phyloP scores from a whole-genome alignment of 2,329 filamentous ascomycete genomes.

The Xylaria sp. region DNA sequence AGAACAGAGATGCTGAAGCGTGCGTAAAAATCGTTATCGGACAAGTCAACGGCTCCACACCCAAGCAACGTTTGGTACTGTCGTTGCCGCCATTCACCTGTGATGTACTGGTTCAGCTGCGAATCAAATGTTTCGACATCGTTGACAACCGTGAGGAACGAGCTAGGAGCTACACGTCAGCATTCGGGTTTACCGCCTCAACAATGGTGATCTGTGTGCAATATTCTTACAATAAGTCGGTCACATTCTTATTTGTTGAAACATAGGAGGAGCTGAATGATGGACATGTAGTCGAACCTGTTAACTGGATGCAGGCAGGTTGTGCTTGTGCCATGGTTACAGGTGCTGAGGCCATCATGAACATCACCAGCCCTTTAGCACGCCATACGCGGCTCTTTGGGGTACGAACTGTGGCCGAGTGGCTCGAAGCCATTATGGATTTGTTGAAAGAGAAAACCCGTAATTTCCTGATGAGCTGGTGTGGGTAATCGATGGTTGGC shows the following conservation, averaged over 20 bases:
- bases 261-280: slow-evolving; percentile 54
- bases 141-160: slow-evolving; percentile 86
- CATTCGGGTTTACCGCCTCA: slow-evolving; percentile 12
- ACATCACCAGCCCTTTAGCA: slow-evolving; percentile 38
- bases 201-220: slow-evolving; percentile 33
- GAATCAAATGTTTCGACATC: slow-evolving; percentile 81
- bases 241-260: slow-evolving; percentile 50
- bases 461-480: slow-evolving; percentile 22
- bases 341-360: slow-evolving; percentile 42
- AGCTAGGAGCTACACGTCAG: slow-evolving; percentile 61
- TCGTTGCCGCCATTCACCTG: slow-evolving; percentile 76
- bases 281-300: slow-evolving; percentile 51
- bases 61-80: slow-evolving; percentile 88
- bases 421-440: slow-evolving; percentile 38
- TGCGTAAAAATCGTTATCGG: slow-evolving; percentile 85
- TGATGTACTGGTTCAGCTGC: slow-evolving; percentile 77
- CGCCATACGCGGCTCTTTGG: slow-evolving; percentile 36
- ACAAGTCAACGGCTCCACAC: slow-evolving; percentile 80
- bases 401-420: slow-evolving; percentile 23
- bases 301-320: slow-evolving; percentile 51
- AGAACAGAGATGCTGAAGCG: slow-evolving; percentile 92
- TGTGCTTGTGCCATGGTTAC: slow-evolving; percentile 43
- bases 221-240: slow-evolving; percentile 45
- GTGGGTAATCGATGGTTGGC: slow-evolving; percentile 29
- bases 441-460: slow-evolving; percentile 15